Percentiles rank a stretch among this genome's conserved stretches.
Conservation (phyloP, 1,284 basidiomycete species). For the Trichosporon faecale region DNA sequence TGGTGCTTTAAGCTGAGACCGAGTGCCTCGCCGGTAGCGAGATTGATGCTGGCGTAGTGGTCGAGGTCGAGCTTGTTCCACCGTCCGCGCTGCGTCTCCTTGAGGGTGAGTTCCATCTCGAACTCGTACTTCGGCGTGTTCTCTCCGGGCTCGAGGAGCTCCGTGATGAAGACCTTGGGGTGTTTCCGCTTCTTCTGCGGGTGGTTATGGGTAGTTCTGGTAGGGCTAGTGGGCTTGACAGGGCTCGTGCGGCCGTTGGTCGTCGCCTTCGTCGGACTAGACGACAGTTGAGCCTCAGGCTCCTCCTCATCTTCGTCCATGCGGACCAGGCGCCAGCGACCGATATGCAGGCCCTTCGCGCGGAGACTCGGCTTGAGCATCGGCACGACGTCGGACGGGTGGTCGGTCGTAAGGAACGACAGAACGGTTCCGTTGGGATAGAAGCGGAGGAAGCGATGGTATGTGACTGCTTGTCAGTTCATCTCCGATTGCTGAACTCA, state of each 20-base stretch:
- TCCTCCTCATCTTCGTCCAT: constrained; percentile 18
- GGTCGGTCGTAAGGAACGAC: constrained; percentile 78
- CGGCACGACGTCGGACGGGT: constrained; percentile 72
- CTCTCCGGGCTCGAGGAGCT: constrained; percentile 46
- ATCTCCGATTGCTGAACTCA: constrained; percentile 21
- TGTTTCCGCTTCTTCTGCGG: constrained; percentile 2
- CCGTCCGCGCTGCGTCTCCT: constrained; percentile 70
- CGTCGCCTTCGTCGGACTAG: neutral
- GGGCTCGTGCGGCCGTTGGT: neutral
- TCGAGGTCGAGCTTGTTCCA: constrained; percentile 84
- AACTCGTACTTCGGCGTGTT: constrained; percentile 66
- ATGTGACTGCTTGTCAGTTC: constrained; percentile 43
- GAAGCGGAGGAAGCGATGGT: constrained; percentile 68
- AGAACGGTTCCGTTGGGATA: constrained; percentile 81
- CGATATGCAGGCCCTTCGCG: constrained; percentile 64
- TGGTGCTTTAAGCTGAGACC: constrained; percentile 76
- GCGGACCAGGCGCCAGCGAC: constrained; percentile 44
- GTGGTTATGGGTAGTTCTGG: neutral
- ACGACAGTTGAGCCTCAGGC: neutral
- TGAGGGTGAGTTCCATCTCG: constrained; percentile 73
- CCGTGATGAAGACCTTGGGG: constrained; percentile 35
- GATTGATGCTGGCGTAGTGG: constrained; percentile 69
- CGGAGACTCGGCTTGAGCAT: constrained; percentile 69
- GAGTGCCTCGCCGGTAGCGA: constrained; percentile 69
- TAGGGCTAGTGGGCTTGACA: neutral